Evolutionary conservation across 305 asterid species (phyloP), one percentile per base, ranked within the genome.

Genomic region (Coffea humblotiana): DNA sequence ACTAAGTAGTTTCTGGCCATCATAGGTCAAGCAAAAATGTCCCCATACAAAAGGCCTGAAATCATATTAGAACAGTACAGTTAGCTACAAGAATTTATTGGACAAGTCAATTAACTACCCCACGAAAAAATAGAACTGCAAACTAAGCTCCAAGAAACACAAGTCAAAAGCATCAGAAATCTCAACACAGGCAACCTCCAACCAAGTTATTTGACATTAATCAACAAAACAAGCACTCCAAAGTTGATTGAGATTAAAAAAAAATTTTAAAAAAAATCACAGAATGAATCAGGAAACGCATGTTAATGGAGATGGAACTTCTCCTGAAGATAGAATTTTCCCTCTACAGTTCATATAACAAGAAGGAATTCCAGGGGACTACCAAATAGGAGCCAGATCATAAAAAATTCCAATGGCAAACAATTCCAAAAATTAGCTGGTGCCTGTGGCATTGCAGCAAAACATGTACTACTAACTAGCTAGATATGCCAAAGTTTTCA

Each of bases 11-110:
- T 86, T 93, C 86, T 92, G 90, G 58, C 95, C 90, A 58, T 87
- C 88, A 72, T 92, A 91, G 85, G 89, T 89, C 76, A 95, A 90
- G 81, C 98, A 95, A 87, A 95, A 93, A 81, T 93, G 94, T 45
- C 91, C 93, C 98, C 98, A 93, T 27, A 95, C 94, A 84, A 90
- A 93, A 47, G 88, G 85, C 98, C 98, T 95, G 89, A 85, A 49
- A 52, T 51, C 80, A 60, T 47, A 68, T 81, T 35, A 25, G 56
- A 54, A 72, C 63, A 80, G 10, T 71, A 74, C 56, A 67, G 70
- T 61, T 21, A 54, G 54, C 79, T 51, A 77, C 43, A 52, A 74
- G 68, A 80, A 37, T 60, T 32, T 11, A 32, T 71, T 74, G 66
- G 47, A 49, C 7, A 65, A 40, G 2, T 61, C 58, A 23, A 76